Conservation (phyloP, 352 stramenopile genomes). For the Pythium pyrilobum region DNA sequence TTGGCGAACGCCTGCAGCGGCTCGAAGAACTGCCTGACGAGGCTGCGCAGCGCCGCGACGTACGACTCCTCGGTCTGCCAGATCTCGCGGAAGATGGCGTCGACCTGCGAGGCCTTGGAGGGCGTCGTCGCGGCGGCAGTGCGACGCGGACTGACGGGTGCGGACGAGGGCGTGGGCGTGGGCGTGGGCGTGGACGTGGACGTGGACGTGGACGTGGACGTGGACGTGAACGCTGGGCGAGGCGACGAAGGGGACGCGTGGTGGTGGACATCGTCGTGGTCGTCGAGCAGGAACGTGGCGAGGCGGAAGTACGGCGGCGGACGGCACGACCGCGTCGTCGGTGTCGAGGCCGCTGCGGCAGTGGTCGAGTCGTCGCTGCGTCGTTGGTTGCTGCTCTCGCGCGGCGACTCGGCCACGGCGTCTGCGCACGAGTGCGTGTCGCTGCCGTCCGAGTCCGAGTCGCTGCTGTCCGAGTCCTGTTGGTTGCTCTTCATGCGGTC, state of each 20-base stretch:
- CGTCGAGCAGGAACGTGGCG: constrained; percentile 18
- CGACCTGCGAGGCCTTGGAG: constrained; percentile 13
- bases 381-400: constrained; percentile 5
- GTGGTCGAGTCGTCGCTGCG: background rate
- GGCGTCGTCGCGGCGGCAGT: background rate
- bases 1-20: constrained; percentile 24
- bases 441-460: background rate
- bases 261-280: constrained; percentile 2
- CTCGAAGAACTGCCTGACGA: constrained; percentile 29
- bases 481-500: constrained; percentile 12
- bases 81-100: constrained; percentile 29
- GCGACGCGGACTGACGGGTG: background rate
- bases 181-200: no score
- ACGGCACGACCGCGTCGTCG: background rate
- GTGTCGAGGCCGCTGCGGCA: background rate
- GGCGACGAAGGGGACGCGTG: background rate
- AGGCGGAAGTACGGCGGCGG: constrained; percentile 19
- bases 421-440: background rate
- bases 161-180: background rate
- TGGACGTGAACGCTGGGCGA: no score
- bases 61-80: constrained; percentile 27
- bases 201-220: no score
- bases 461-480: constrained; percentile 4
- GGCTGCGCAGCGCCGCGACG: constrained; percentile 18
- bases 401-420: background rate